Evolutionary conservation across 345 rosid species (phyloP).

Genomic region (Corchorus olitorius): DNA sequence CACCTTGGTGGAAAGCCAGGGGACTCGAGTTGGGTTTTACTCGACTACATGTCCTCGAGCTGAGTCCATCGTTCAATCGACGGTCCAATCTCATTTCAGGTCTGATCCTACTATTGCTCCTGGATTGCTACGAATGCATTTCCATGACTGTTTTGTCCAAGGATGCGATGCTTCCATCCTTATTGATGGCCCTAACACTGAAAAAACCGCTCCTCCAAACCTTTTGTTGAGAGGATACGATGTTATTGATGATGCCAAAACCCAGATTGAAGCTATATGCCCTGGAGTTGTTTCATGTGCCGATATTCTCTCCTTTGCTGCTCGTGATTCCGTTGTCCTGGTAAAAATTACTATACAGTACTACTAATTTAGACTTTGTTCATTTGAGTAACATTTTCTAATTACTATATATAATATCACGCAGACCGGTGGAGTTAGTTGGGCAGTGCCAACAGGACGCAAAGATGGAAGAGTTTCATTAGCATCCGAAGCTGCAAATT

Average conservation of each 20-base stretch:
- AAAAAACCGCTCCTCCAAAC: constrained; percentile 51
- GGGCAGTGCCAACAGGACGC: constrained; percentile 42
- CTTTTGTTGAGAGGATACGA: constrained; percentile 48
- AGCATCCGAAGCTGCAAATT: constrained; percentile 27
- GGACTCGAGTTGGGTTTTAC: constrained; percentile 44
- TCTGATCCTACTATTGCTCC: constrained; percentile 46
- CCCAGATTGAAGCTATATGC: constrained; percentile 48
- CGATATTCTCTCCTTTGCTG: constrained; percentile 59
- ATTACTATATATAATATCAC: background rate
- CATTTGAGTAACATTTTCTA: too few species aligned
- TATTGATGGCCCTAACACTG: constrained; percentile 43
- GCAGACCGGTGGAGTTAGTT: constrained; percentile 40
- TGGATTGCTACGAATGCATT: constrained; percentile 54
- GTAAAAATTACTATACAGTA: constrained; percentile 28
- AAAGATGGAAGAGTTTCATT: constrained; percentile 35
- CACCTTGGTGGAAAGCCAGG: constrained; percentile 27
- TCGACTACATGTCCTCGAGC: constrained; percentile 42
- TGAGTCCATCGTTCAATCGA: constrained; percentile 43
- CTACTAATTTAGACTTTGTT: too few species aligned
- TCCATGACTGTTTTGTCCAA: constrained; percentile 57
- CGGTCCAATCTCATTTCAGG: constrained; percentile 36
- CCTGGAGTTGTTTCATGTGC: constrained; percentile 60
- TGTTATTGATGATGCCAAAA: constrained; percentile 53
- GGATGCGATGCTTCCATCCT: constrained; percentile 60
- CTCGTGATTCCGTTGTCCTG: constrained; percentile 54